Evolutionary conservation across 1,139 yeast genomes (phyloP).

Genomic region (Scheffersomyces parashehatae): DNA sequence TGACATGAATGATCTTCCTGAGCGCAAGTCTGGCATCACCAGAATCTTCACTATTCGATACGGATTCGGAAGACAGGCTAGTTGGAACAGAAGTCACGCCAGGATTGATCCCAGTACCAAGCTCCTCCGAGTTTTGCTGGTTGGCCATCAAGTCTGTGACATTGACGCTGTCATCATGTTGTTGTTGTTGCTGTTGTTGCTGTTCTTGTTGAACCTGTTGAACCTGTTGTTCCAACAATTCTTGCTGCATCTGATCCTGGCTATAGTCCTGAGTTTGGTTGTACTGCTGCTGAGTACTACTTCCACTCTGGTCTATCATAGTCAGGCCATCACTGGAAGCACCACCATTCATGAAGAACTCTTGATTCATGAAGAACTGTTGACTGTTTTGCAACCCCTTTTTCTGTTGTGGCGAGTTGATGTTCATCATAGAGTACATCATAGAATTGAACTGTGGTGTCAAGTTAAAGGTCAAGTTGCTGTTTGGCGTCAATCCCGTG

Average conservation of each 20-base stretch:
- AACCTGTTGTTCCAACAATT: neutral
- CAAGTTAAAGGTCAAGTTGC: slow-evolving; percentile 29
- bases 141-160: slow-evolving; percentile 20
- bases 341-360: slow-evolving; percentile 22
- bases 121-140: neutral
- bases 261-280: neutral
- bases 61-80: slow-evolving; percentile 1
- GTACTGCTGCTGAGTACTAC: neutral
- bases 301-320: neutral
- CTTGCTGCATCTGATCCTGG: neutral
- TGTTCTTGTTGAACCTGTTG: neutral
- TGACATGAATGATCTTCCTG: slow-evolving; percentile 40
- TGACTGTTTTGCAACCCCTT: slow-evolving; percentile 14
- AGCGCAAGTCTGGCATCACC: slow-evolving; percentile 46
- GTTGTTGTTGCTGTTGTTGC: slow-evolving; percentile 2
- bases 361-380: slow-evolving; percentile 31
- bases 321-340: neutral
- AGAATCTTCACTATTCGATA: slow-evolving; percentile 26
- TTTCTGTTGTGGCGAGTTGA: slow-evolving; percentile 35
- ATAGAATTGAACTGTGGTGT: slow-evolving; percentile 47
- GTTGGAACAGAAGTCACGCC: neutral
- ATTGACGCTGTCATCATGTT: slow-evolving; percentile 15
- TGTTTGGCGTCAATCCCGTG: slow-evolving; percentile 37
- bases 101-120: neutral
- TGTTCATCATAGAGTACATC: slow-evolving; percentile 42